Evolutionary conservation across 2,329 filamentous ascomycete genomes (phyloP).

Genomic region (Phialophora expanda): DNA sequence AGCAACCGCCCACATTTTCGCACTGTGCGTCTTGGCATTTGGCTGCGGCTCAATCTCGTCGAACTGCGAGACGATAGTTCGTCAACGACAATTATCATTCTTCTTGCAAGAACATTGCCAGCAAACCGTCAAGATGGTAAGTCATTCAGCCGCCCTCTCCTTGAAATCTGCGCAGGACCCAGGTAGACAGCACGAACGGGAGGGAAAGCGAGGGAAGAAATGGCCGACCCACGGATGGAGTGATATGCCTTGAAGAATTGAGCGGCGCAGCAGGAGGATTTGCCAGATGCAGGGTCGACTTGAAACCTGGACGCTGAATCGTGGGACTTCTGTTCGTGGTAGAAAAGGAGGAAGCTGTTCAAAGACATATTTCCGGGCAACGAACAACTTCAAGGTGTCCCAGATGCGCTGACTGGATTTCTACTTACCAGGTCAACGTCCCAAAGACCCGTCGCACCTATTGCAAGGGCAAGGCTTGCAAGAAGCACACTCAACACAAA

Average conservation of each 20-base stretch:
- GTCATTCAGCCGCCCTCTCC: slow-evolving; percentile 13
- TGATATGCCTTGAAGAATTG: background rate
- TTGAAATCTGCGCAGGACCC: background rate
- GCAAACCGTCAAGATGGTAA: slow-evolving; percentile 41
- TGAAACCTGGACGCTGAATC: background rate
- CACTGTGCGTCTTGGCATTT: slow-evolving; percentile 36
- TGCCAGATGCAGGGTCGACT: background rate
- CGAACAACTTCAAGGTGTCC: background rate
- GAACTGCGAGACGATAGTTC: slow-evolving; percentile 7
- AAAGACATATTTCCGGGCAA: background rate
- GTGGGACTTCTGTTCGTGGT: background rate
- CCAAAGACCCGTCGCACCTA: slow-evolving; percentile 97
- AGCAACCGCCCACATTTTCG: slow-evolving; percentile 20
- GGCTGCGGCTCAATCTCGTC: slow-evolving; percentile 26
- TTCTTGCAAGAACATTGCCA: slow-evolving; percentile 23
- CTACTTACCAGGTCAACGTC: slow-evolving; percentile 79
- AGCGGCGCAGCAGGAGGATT: background rate
- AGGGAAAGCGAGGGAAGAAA: background rate
- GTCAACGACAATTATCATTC: slow-evolving; percentile 22
- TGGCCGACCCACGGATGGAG: background rate
- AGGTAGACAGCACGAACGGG: background rate
- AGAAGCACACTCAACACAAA: slow-evolving; percentile 90
- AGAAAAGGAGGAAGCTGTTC: background rate
- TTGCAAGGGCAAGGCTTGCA: slow-evolving; percentile 95
- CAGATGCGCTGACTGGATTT: slow-evolving; percentile 25